Conservation (phyloP, 306 rosid genomes). For the Trifolium subterraneum region DNA sequence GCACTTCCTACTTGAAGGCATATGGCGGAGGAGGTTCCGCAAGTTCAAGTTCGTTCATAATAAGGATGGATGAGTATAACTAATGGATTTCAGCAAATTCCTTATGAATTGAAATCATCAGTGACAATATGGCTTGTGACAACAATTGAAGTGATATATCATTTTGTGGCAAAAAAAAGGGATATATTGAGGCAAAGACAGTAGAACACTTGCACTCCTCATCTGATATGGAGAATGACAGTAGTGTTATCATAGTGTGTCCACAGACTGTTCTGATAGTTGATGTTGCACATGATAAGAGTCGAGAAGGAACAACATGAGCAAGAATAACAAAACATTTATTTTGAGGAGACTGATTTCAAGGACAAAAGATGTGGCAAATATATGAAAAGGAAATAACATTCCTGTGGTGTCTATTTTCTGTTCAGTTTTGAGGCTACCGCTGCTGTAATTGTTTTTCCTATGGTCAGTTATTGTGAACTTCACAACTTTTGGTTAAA, state of each 20-base stretch:
- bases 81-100: constrained; percentile 60
- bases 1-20: constrained; percentile 58
- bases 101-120: constrained; percentile 27
- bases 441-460: neutral
- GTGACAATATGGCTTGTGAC: constrained; percentile 18
- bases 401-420: neutral
- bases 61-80: constrained; percentile 89
- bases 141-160: constrained; percentile 14
- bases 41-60: constrained; percentile 81
- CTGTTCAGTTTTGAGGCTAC: constrained; percentile 14
- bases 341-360: constrained; percentile 22
- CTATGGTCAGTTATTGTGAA: neutral
- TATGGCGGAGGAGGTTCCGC: constrained; percentile 90
- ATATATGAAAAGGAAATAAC: constrained; percentile 17
- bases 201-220: constrained; percentile 11
- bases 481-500: neutral
- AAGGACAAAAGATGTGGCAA: constrained; percentile 25
- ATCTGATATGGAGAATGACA: constrained; percentile 4
- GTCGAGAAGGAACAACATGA: constrained; percentile 18
- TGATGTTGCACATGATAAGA: constrained; percentile 25
- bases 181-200: constrained; percentile 24
- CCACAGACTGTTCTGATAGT: neutral
- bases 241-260: constrained; percentile 3
- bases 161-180: constrained; percentile 3
- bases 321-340: constrained; percentile 33